Percentiles rank a stretch among this genome's conserved stretches.
Evolutionary conservation across 768 basidiomycete species (phyloP).

Genomic region (Amanita muscaria): DNA sequence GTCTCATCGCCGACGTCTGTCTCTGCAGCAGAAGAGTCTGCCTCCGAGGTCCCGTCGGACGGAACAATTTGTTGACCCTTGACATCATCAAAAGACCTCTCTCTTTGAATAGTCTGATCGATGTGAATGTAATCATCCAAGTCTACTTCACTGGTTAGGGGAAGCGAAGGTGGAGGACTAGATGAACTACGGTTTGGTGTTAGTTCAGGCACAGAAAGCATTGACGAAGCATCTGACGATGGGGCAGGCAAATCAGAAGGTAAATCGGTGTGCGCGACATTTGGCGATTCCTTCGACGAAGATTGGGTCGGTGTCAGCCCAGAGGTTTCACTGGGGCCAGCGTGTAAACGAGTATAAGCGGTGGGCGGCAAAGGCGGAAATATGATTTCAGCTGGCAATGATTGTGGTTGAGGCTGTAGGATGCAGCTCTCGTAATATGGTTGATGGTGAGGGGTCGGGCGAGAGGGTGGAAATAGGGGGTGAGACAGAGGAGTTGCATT

Average conservation of each 20-base stretch:
- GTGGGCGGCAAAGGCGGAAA: slow-evolving; percentile 64
- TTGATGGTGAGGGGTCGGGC: slow-evolving; percentile 58
- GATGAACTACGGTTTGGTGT: slow-evolving; percentile 57
- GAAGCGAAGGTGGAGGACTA: slow-evolving; percentile 42
- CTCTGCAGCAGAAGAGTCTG: slow-evolving; percentile 9
- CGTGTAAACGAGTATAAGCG: slow-evolving; percentile 20
- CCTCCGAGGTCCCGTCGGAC: slow-evolving; percentile 7
- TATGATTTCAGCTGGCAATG: slow-evolving; percentile 51
- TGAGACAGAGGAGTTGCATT: slow-evolving; percentile 22
- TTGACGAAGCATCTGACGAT: slow-evolving; percentile 29
- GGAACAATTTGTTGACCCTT: background rate
- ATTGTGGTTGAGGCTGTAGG: slow-evolving; percentile 31
- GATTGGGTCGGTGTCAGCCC: slow-evolving; percentile 7
- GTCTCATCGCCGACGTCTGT: slow-evolving; percentile 23
- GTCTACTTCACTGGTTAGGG: slow-evolving; percentile 31
- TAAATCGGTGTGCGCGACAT: slow-evolving; percentile 8
- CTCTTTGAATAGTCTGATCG: slow-evolving; percentile 15
- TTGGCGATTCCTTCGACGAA: slow-evolving; percentile 3
- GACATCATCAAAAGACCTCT: background rate
- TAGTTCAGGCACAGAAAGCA: slow-evolving; percentile 49
- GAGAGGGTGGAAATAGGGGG: slow-evolving; percentile 42
- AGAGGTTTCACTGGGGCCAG: slow-evolving; percentile 16
- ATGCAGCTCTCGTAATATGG: slow-evolving; percentile 62
- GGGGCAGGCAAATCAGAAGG: slow-evolving; percentile 13
- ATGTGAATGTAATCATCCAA: slow-evolving; percentile 16